phyloP scores from a whole-genome alignment of 2,329 filamentous ascomycete species.

The Colletotrichum somersetense region DNA sequence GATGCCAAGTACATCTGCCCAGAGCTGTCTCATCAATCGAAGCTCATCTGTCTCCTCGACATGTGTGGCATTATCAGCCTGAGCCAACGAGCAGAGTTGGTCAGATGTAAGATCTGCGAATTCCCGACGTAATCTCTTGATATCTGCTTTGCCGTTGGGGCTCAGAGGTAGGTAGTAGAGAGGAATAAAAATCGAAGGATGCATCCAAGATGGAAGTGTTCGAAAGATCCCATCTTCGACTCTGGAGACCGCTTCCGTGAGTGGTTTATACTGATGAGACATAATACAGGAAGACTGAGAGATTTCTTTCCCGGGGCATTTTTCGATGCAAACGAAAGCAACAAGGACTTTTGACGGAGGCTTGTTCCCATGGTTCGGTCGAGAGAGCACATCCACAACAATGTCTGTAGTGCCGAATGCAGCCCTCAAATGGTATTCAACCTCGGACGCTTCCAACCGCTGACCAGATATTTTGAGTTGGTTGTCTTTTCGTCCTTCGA shows the following conservation, averaged over 20 bases:
- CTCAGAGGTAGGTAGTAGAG: conserved; percentile 20
- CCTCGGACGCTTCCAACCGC: conserved; percentile 48
- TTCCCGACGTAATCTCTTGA: conserved; percentile 25
- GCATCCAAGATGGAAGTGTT: conserved; percentile 32
- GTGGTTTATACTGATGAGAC: not conserved
- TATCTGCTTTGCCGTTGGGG: conserved; percentile 24
- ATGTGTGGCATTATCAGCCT: not conserved
- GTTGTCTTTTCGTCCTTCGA: conserved; percentile 43
- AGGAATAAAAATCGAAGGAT: conserved; percentile 33
- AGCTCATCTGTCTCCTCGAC: conserved; percentile 5
- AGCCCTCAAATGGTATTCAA: conserved; percentile 42
- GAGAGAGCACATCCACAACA: conserved; percentile 28
- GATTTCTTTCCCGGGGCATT: too few relatives aligned
- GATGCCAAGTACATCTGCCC: conserved; percentile 25
- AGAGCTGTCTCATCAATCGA: conserved; percentile 21
- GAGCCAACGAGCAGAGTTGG: conserved; percentile 25
- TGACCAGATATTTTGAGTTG: conserved; percentile 48
- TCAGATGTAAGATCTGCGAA: conserved; percentile 7
- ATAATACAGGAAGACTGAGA: conserved; percentile 1
- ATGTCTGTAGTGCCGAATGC: conserved; percentile 27
- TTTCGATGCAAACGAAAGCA: conserved; percentile 26
- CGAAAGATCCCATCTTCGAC: conserved; percentile 11
- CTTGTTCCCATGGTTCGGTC: conserved; percentile 1
- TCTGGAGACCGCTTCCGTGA: not conserved
- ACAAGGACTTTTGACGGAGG: conserved; percentile 23